Base-by-base conservation (phyloP, 2,329 filamentous ascomycete species). In the Pseudocercospora pini-densiflorae region DNA sequence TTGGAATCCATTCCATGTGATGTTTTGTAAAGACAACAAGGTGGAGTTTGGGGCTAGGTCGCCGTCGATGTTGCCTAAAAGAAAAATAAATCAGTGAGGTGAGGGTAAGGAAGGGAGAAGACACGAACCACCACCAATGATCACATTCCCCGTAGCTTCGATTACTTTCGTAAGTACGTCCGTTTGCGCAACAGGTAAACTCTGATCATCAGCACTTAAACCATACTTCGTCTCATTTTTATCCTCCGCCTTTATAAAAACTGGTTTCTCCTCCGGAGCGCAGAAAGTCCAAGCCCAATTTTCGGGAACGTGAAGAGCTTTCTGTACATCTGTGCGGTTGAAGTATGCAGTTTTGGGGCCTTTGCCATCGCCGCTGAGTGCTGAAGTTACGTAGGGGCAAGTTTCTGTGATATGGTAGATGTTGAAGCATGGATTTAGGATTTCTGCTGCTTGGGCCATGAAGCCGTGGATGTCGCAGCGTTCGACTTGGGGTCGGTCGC, bases 401-500 rank as follows among this genome's bases (percentile, higher is more conserved):
- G 59, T 63, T 33, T 75, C 73, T 9, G 58, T 75, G 29, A 77
- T 66, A 53, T 75, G 71, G 61, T 76, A 74, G 59, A 75, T 64
- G 66, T 76, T 75, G 68, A 76, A 75, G 60, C 75, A 77, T 0
- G 74, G 74, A 60, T 77, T 77, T 14, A 75, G 68, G 27, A 16
- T 12, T 2, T 10, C 19, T 3, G 60, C 29, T 14, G 60, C 60
- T 14, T 53, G 9, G 24, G 29, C 1, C 43, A 62, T 62, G 14
- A 29, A 19, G n/a, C 16, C 45, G 19, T 49, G 40, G 45, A 49
- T 62, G 23, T 62, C 60, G 29, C 60, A 62, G 16, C 47, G 33
- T 5, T 21, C 21, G 45, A 61, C 12, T 62, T 45, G 40, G 19
- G 40, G 40, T 5, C 40, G 14, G 40, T 45, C 40, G 19, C 40